Base-by-base conservation (phyloP, 257 asterid genomes). In the Rehmannia glutinosa region DNA sequence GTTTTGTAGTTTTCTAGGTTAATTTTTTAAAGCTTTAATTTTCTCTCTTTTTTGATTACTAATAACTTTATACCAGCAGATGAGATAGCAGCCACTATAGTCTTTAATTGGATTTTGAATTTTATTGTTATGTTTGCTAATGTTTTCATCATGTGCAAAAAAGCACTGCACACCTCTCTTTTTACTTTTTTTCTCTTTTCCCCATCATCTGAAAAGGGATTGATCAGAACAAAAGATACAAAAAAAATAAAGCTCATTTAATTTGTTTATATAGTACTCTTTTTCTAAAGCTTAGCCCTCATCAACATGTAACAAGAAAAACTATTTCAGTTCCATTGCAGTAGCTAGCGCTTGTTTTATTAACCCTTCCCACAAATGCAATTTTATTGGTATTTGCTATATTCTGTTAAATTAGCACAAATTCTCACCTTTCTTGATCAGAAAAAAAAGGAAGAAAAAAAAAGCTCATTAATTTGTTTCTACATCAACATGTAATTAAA, bases 191-290 rank as follows among this genome's bases (percentile, higher is more conserved):
- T n/a, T n/a, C n/a, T 49, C 65, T 49, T 39, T 70, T 36, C 45
- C 51, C 75, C 81, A 75, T 65, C 85, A 69, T 73, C 81, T 73
- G 66, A 74, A 75, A 73, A 81, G 73, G 63, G 46, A 28, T 43
- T 51, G 58, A 42, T 60, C 59, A 52, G 36, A 25, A n/a, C n/a
- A n/a, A n/a, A n/a, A n/a, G n/a, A n/a, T n/a, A n/a, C n/a, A n/a
- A n/a, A 16, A 20, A 32, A 20, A 62, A 9, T 42, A 43, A 73
- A 54, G 36, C 65, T n/a, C 23, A 55, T 19, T 43, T 30, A 64
- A 27, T 66, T 72, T 74, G 73, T 74, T 76, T 70, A 28, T 65
- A 38, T 64, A 49, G 39, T n/a, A n/a, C n/a, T n/a, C 52, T 52
- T 36, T 28, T 20, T 13, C 2, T 16, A 1, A 52, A 39, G 11